Evolutionary conservation across 257 asterid genomes (phyloP), one percentile per base, ranked within the genome.

Genomic region (Nicotiana obtusifolia): DNA sequence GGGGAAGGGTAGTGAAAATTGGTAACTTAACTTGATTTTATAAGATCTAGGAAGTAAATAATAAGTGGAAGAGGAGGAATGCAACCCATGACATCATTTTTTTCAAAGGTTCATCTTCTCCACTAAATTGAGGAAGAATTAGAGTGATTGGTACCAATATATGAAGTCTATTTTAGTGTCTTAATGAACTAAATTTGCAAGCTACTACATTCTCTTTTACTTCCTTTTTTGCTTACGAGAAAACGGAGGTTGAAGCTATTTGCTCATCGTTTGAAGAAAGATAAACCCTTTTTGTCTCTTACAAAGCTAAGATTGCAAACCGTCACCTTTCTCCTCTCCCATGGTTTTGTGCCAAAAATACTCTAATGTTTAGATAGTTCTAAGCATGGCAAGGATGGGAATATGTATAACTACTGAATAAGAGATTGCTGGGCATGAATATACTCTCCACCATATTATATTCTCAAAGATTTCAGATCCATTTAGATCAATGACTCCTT

Each of bases 11-110:
- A 75, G 16, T 49, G 52, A 14, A 49, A 75, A 71, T 33, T 71
- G 22, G 77, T 24, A 19, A 19, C 26, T n/a, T 71, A 22, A 16
- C 44, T 26, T 75, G 62, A 49, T 49, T 75, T 10, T 49, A 75
- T 49, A 75, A 37, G 60, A 75, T 41, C 33, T 64, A 60, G 59
- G 26, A 62, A 84, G 69, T 67, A 73, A 83, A 83, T 47, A 79
- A 65, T 53, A 41, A 56, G 24, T 80, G 81, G 78, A 69, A 47
- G 80, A 47, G 44, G 15, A 15, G 80, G 56, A 41, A 24, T 49
- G 62, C 53, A 49, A 49, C 52, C 20, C 80, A 49, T 26, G 41
- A 75, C 41, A 49, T 15, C 14, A 75, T 75, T 44, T 75, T 75
- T 24, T 37, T 49, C 79, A 49, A 31, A 49, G 62, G 24, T 44